A percentile compares a stretch with the other conserved stretches of the same genome.
Evolutionary conservation across 2,329 filamentous ascomycete genomes (phyloP).

Genomic region (Phaeosphaeria sp.): DNA sequence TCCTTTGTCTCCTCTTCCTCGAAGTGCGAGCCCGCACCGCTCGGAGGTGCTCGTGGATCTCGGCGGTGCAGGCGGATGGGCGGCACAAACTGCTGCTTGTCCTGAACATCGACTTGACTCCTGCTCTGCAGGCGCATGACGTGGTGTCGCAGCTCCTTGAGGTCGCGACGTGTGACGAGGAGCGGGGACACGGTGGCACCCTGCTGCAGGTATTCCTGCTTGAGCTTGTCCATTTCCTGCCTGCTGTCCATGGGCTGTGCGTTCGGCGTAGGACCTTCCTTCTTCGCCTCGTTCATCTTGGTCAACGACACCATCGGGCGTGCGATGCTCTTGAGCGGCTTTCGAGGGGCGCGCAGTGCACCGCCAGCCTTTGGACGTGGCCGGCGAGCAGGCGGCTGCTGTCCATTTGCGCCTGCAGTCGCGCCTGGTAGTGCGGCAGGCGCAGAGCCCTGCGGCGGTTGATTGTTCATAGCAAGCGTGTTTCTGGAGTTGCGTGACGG

Average conservation of each 20-base stretch:
- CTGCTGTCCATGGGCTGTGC: slow-evolving; percentile 14
- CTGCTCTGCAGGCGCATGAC: slow-evolving; percentile 79
- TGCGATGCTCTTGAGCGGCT: slow-evolving; percentile 44
- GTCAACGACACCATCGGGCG: slow-evolving; percentile 41
- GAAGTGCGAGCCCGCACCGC: slow-evolving; percentile 47
- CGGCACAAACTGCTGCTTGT: slow-evolving; percentile 83
- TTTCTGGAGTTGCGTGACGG: neutral
- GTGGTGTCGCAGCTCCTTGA: slow-evolving; percentile 84
- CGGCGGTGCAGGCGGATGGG: slow-evolving; percentile 89
- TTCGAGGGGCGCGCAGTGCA: slow-evolving; percentile 44
- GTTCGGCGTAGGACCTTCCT: slow-evolving; percentile 9
- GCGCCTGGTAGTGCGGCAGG: slow-evolving; percentile 33
- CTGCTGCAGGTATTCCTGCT: slow-evolving; percentile 33
- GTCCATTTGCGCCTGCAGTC: slow-evolving; percentile 47
- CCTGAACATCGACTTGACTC: slow-evolving; percentile 68
- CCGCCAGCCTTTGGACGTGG: slow-evolving; percentile 41
- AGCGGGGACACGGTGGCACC: slow-evolving; percentile 61
- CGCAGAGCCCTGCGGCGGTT: slow-evolving; percentile 21
- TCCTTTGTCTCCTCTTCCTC: slow-evolving; percentile 67
- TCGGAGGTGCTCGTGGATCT: slow-evolving; percentile 73
- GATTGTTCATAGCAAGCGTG: slow-evolving; percentile 26
- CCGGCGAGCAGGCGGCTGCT: slow-evolving; percentile 33
- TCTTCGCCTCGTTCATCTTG: slow-evolving; percentile 38
- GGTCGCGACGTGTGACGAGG: slow-evolving; percentile 79
- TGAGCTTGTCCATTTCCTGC: slow-evolving; percentile 29